Evolutionary conservation across 148 eudicot genomes (phyloP).

Genomic region (Amaranthus palmeri): DNA sequence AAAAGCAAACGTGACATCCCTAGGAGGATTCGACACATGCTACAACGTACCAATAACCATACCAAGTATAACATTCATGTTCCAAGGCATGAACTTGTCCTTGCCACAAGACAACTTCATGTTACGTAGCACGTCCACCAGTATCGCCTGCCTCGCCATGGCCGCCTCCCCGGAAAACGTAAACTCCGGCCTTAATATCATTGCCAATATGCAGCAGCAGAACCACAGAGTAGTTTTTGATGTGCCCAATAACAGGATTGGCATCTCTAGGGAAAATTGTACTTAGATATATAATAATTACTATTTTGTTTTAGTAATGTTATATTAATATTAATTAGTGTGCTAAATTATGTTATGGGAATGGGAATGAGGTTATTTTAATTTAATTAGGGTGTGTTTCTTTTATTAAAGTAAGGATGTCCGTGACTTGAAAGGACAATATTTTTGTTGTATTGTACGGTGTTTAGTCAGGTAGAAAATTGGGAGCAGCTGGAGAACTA

Average conservation of each 20-base stretch:
- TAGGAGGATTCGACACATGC: conserved; percentile 90
- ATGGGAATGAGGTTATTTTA: too few species aligned
- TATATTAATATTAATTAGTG: not conserved
- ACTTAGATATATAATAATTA: conserved; percentile 13
- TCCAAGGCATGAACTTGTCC: conserved; percentile 56
- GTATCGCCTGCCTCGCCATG: conserved; percentile 68
- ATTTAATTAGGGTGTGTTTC: too few species aligned
- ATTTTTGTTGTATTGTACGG: too few species aligned
- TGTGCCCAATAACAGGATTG: conserved; percentile 61
- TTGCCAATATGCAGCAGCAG: conserved; percentile 85
- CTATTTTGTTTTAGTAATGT: not conserved
- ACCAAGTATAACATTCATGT: conserved; percentile 66
- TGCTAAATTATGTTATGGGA: too few species aligned
- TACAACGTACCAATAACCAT: conserved; percentile 44
- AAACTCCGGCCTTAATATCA: conserved; percentile 58
- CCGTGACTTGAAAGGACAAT: not conserved
- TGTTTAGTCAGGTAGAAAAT: too few species aligned
- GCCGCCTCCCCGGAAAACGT: conserved; percentile 45
- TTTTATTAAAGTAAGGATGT: not conserved
- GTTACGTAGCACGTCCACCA: conserved; percentile 55
- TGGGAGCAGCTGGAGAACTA: too few species aligned
- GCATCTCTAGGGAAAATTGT: conserved; percentile 67
- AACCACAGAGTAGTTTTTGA: conserved; percentile 70
- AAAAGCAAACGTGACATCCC: conserved; percentile 42
- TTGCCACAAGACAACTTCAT: conserved; percentile 66